Evolutionary conservation across 129 eudicot genomes (phyloP), one percentile per base, ranked within the genome.

Genomic region (Dittrichia graveolens): DNA sequence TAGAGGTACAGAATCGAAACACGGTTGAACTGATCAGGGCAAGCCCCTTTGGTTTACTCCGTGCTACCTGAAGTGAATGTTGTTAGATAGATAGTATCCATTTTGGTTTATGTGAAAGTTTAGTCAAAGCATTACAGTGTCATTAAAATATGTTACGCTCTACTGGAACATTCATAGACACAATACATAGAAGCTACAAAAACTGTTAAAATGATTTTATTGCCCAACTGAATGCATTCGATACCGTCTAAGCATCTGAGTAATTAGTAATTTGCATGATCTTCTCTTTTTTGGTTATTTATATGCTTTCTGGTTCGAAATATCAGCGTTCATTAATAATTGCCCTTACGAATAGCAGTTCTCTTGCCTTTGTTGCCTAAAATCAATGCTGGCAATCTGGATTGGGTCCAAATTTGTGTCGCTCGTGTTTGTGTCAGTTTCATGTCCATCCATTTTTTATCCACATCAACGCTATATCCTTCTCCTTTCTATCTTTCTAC

Each of bases 331-430:
- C 71, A 5, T 72, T 74, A 7, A 5, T 14, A 43, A 55, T 8
- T 4, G 13, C 41, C 53, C 24, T 54, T 15, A 64, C 77, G 18
- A 77, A 74, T 54, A 77, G 44, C 49, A 75, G 68, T 61, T 77
- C 81, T 68, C 85, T 80, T 6, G 91, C 80, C 73, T 56, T 66
- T 59, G 79, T 57, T 58, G 75, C 86, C 91, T 83, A 86, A 41
- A 50, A 57, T 11, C n/a, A n/a, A n/a, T n/a, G n/a, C n/a, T n/a
- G n/a, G n/a, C n/a, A n/a, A n/a, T n/a, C n/a, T n/a, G n/a, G n/a
- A n/a, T n/a, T n/a, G n/a, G n/a, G n/a, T n/a, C n/a, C n/a, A n/a
- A n/a, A n/a, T n/a, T n/a, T n/a, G n/a, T n/a, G n/a, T n/a, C n/a
- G n/a, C n/a, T n/a, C n/a, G n/a, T n/a, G n/a, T n/a, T n/a, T n/a